phyloP scores from a whole-genome alignment of 2,329 filamentous ascomycete species.

The Fusarium concolor region DNA sequence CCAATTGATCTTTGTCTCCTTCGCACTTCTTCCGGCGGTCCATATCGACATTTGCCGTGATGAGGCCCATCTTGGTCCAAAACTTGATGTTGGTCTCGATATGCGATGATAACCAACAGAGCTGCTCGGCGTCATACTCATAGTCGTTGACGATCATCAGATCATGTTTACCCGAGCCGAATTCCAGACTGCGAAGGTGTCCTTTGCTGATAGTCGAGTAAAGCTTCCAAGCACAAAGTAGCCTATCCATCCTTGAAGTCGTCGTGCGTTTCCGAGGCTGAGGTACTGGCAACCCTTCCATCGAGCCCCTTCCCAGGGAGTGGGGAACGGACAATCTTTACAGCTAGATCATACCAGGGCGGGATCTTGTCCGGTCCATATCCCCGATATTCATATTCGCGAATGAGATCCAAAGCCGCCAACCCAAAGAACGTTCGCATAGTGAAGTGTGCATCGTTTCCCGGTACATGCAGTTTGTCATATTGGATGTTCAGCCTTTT shows the following conservation, averaged over 20 bases:
- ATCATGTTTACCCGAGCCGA: not conserved
- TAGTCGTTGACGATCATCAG: not conserved
- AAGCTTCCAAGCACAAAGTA: not conserved
- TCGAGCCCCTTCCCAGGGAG: not conserved
- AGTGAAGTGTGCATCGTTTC: slow-evolving; percentile 51
- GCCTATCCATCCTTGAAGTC: not conserved
- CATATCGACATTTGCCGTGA: not conserved
- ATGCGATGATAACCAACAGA: not conserved
- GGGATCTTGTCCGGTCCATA: not conserved
- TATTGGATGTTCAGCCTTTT: not conserved
- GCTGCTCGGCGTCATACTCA: not conserved
- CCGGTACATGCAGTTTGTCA: slow-evolving; percentile 27
- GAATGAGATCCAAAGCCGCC: slow-evolving; percentile 54
- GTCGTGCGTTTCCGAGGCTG: too few species aligned
- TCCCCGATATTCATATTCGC: not conserved
- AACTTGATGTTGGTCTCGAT: not conserved
- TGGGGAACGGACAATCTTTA: slow-evolving; percentile 11
- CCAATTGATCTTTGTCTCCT: not conserved
- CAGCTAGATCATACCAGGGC: slow-evolving; percentile 13
- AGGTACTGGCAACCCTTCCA: too few species aligned
- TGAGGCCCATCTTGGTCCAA: not conserved
- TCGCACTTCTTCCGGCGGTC: not conserved
- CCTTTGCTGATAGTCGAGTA: not conserved
- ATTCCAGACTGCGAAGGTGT: not conserved
- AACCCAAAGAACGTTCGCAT: slow-evolving; percentile 50